phyloP scores from a whole-genome alignment of 2,329 filamentous ascomycete genomes.

The Anthostomella pinea region DNA sequence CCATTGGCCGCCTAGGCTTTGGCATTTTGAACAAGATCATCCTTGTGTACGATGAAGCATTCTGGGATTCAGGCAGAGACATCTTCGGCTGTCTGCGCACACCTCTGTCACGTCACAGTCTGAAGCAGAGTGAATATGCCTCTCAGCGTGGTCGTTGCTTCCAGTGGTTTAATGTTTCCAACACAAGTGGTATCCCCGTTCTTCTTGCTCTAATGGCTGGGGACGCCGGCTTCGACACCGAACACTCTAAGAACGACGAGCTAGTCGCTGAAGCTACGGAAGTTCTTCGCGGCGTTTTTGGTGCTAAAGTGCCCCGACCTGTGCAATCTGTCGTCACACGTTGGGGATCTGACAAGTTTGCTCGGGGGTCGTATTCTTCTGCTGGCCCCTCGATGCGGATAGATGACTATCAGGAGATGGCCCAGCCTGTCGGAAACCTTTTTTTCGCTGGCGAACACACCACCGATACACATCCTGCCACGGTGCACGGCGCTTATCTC shows the following conservation, averaged over 20 bases:
- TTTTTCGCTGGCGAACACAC: constrained; percentile 97
- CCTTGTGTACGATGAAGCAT: constrained; percentile 81
- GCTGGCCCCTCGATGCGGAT: constrained; percentile 78
- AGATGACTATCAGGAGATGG: constrained; percentile 92
- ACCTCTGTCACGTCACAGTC: constrained; percentile 65
- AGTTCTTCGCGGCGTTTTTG: constrained; percentile 75
- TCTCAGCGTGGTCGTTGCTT: constrained; percentile 86
- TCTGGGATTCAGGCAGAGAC: constrained; percentile 87
- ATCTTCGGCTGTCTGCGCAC: constrained; percentile 91
- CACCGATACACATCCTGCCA: constrained; percentile 91
- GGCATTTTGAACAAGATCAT: constrained; percentile 95
- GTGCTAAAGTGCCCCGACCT: constrained; percentile 68
- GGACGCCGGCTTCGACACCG: constrained; percentile 86
- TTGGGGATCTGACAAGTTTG: constrained; percentile 88
- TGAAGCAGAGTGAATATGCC: constrained; percentile 76
- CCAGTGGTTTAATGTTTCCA: constrained; percentile 94
- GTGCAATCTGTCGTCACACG: constrained; percentile 85
- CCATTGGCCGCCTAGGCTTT: constrained; percentile 82
- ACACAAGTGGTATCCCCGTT: constrained; percentile 83
- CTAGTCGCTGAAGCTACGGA: constrained; percentile 78
- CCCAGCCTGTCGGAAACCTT: constrained; percentile 76
- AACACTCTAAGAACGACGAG: constrained; percentile 69
- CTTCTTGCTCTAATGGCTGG: constrained; percentile 94
- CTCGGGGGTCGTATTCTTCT: constrained; percentile 93
- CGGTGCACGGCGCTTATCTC: constrained; percentile 93